Base-by-base conservation (phyloP, 2,329 filamentous ascomycete genomes). In the Paecilomyces dactylethromorphus region DNA sequence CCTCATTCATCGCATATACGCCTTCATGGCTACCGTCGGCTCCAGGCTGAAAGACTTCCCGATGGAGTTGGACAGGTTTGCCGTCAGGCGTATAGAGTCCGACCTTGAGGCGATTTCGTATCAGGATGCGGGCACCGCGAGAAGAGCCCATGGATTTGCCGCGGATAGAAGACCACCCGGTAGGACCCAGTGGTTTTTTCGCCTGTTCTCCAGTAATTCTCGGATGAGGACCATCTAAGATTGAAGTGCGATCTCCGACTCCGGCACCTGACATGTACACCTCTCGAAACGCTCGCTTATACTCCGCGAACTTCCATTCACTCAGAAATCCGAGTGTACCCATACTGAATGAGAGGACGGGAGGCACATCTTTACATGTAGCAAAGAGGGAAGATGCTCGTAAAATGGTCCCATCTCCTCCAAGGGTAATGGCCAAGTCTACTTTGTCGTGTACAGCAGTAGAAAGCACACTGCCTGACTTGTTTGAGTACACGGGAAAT, bases 271-370 rank as follows among this genome's bases (percentile, higher is more conserved):
- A 88, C 89, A 96, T 95, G 77, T 95, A 97, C 56, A 94, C 91
- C 71, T 97, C 91, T 54, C 91, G 82, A 78, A 95, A 96, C 0
- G 94, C 94, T 54, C 90, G 84, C 76, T 96, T 96, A 77, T 95
- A 91, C 68, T 97, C 92, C 6, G 82, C 81, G 71, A 97, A 97
- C 68, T 94, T 95, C 92, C 93, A 99, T 75, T 97, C 93, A 15
- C 93, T 92, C 7, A 99, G 78, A 65, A 99, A 99, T 0, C 94
- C 94, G 0, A 99, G 79, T 0, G 93, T 95, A 5, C 94, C 94
- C 91, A 99, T 97, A 71, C 92, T 96, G 71, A 99, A 99, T 1
- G 91, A 92, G 7, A 99, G 80, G 33, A 99, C 89, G 0, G 94
- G 94, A 0, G 94, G 94, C 0, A 99, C 93, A 51, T 86, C 86